Evolutionary conservation across 257 asterid species (phyloP).

Genomic region (Fraxinus cuspidata): DNA sequence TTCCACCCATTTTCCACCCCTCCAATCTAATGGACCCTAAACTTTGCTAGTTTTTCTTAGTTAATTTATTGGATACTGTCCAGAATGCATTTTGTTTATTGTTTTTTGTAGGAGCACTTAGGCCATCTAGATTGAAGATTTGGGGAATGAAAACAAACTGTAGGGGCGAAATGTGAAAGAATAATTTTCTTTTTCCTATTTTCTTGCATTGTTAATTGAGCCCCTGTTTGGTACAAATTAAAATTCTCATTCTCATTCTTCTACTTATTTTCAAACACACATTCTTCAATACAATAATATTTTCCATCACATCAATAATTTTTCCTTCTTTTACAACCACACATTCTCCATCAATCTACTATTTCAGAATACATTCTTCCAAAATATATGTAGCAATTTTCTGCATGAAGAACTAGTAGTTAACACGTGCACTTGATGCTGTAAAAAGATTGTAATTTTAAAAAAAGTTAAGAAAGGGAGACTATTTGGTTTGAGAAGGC

Average conservation of each 20-base stretch:
- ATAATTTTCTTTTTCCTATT: neutral
- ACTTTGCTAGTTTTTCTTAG: neutral
- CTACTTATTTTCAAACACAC: no score
- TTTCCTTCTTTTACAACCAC: no score
- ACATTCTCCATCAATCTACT: no score
- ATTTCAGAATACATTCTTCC: no score
- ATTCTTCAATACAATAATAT: no score
- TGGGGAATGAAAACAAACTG: neutral
- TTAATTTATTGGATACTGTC: neutral
- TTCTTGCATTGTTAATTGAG: neutral
- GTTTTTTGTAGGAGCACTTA: neutral
- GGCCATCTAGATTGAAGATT: neutral
- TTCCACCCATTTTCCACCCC: no score
- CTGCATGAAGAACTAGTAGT: neutral
- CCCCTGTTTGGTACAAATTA: no score
- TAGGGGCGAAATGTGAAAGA: neutral
- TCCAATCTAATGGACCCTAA: no score
- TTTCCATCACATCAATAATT: no score
- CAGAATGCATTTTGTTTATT: neutral
- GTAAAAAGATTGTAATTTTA: neutral
- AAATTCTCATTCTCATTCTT: no score
- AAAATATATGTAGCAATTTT: neutral
- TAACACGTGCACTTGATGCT: no score
- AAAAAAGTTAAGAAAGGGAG: neutral
- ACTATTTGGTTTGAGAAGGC: neutral